Evolutionary conservation across 208 protist genomes (phyloP).

Genomic region (Blastocrithidia nonstop): DNA sequence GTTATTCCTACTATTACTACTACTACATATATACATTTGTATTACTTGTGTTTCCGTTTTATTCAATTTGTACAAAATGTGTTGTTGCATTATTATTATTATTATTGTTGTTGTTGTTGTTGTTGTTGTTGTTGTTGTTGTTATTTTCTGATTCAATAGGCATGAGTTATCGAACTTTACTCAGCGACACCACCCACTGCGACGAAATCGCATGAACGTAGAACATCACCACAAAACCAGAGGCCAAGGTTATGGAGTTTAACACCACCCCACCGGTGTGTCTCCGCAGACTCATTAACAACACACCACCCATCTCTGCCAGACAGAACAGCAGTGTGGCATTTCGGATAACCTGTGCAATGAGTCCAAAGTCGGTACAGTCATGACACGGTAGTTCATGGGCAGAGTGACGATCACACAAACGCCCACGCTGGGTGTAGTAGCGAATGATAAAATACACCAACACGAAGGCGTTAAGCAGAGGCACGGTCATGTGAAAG

Average conservation of each 20-base stretch:
- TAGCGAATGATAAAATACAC: constrained; percentile 61
- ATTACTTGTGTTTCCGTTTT: not conserved
- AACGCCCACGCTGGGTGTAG: constrained; percentile 37
- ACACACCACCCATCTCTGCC: constrained; percentile 30
- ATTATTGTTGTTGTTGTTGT: constrained; percentile 3
- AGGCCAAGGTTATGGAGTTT: constrained; percentile 26
- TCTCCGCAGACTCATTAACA: constrained; percentile 47
- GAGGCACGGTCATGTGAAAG: constrained; percentile 73
- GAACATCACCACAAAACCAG: constrained; percentile 13
- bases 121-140: not conserved
- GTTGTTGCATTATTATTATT: not conserved
- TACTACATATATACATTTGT: not conserved
- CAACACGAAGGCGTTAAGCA: constrained; percentile 39
- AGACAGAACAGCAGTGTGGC: constrained; percentile 50
- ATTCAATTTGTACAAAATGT: constrained; percentile 1
- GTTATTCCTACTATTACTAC: not conserved
- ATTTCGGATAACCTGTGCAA: constrained; percentile 47
- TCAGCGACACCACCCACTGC: constrained; percentile 33
- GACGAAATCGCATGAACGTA: constrained; percentile 32
- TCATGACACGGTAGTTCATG: constrained; percentile 24
- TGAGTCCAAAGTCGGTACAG: constrained; percentile 53
- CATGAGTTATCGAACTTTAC: constrained; percentile 13
- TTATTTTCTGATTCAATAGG: no score
- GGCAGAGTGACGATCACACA: constrained; percentile 59
- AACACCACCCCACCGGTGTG: constrained; percentile 28